Percentiles rank a stretch among this genome's conserved stretches.
Evolutionary conservation across 1,139 yeast species (phyloP).

Genomic region (Kurtzmaniella quercitrusa): DNA sequence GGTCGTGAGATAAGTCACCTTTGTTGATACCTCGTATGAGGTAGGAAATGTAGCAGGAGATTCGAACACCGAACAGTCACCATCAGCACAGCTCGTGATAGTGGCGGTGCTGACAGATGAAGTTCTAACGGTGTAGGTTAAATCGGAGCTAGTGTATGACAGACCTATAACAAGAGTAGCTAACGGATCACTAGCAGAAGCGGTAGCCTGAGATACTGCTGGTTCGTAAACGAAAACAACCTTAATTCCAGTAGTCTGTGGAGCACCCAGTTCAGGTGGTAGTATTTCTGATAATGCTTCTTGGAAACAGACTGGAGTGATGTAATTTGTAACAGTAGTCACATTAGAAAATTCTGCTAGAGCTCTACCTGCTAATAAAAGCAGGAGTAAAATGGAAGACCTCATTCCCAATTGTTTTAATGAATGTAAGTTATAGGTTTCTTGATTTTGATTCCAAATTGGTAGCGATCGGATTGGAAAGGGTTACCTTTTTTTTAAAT

Average conservation of each 20-base stretch:
- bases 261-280: constrained; percentile 18
- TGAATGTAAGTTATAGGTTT: too few species aligned
- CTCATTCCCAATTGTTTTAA: background rate
- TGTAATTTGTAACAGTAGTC: constrained; percentile 21
- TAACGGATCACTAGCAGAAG: background rate
- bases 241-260: constrained; percentile 25
- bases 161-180: constrained; percentile 1
- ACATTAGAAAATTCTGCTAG: constrained; percentile 18
- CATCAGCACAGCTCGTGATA: constrained; percentile 11
- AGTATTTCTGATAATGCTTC: constrained; percentile 19
- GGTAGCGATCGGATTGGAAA: background rate
- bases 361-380: background rate
- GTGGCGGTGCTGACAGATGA: constrained; percentile 11
- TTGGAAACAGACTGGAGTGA: constrained; percentile 27
- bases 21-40: constrained; percentile 13
- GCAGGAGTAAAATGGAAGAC: background rate
- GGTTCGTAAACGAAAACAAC: constrained; percentile 25
- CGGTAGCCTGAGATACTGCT: background rate
- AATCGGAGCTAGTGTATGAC: constrained; percentile 8
- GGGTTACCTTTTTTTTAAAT: background rate
- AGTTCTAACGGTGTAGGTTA: constrained; percentile 15
- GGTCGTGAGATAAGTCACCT: constrained; percentile 9
- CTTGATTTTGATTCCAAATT: background rate
- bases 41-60: constrained; percentile 11
- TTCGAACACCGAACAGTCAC: constrained; percentile 10